These are phyloP conservation scores for Boletus sp. DNA, from an alignment of 768 basidiomycete genomes.

Conservation along the genomic window DNA sequence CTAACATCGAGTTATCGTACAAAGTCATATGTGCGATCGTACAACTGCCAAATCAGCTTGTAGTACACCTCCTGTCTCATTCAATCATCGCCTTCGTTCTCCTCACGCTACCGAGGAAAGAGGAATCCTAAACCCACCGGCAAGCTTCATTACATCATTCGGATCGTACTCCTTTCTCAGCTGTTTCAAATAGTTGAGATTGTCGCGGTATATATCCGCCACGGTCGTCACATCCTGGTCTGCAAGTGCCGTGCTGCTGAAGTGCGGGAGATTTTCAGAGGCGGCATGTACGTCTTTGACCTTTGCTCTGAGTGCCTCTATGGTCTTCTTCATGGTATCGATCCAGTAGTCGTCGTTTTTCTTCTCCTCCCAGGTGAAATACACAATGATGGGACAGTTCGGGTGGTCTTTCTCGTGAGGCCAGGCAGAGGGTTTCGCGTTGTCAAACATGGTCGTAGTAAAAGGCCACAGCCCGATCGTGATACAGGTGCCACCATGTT, in stretches of 20 bases:
- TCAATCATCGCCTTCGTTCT: not conserved
- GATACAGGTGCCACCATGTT: conserved; percentile 6
- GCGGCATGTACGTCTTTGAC: conserved; percentile 2
- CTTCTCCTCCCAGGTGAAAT: conserved; percentile 12
- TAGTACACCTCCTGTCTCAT: not conserved
- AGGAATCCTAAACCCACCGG: conserved; percentile 13
- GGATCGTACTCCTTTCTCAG: conserved; percentile 5
- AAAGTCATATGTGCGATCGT: not conserved
- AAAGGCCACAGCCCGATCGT: conserved; percentile 16
- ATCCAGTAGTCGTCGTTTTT: conserved; percentile 12
- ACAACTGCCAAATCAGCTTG: not conserved
- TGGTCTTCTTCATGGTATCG: not conserved
- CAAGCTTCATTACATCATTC: not conserved
- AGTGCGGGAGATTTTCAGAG: conserved; percentile 1
- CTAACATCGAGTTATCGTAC: not conserved
- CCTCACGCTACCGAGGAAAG: not conserved
- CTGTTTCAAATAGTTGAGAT: not conserved
- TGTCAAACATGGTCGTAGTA: conserved; percentile 14
- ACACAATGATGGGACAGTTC: conserved; percentile 14
- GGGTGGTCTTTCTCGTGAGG: conserved; percentile 9
- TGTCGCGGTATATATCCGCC: conserved; percentile 7
- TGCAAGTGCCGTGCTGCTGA: conserved; percentile 10
- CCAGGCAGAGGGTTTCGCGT: conserved; percentile 11
- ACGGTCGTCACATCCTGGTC: not conserved
- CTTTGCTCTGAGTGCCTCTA: conserved; percentile 1